Percentiles rank a stretch among this genome's conserved stretches.
These are phyloP conservation scores for Calonectria hawksworthii DNA, from an alignment of 2,329 filamentous ascomycete genomes.

Conservation along the genomic window DNA sequence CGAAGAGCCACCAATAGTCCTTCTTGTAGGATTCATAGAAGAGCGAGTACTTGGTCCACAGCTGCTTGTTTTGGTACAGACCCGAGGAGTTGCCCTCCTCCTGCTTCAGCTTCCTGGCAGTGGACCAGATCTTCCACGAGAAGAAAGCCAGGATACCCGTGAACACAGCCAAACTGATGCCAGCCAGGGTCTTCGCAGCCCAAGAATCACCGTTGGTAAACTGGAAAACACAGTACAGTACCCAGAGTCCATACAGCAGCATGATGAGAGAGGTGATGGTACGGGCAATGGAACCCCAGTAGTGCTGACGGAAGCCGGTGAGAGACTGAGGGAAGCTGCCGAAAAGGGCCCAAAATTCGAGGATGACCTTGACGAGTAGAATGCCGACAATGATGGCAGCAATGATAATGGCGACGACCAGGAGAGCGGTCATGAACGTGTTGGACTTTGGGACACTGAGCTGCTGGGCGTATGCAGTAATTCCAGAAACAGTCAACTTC, in stretches of 20 bases:
- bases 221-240: slow-evolving; percentile 95
- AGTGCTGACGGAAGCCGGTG: slow-evolving; percentile 90
- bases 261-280: slow-evolving; percentile 92
- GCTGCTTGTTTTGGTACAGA: slow-evolving; percentile 89
- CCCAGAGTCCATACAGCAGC: slow-evolving; percentile 94
- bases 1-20: slow-evolving; percentile 97
- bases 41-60: slow-evolving; percentile 95
- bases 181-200: slow-evolving; percentile 89
- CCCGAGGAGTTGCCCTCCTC: slow-evolving; percentile 78
- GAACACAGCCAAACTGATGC: slow-evolving; percentile 83
- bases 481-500: slow-evolving; percentile 74
- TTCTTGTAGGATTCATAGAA: slow-evolving; percentile 98
- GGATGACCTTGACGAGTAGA: slow-evolving; percentile 88
- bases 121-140: slow-evolving; percentile 83
- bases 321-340: slow-evolving; percentile 86
- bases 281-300: slow-evolving; percentile 93
- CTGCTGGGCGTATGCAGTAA: slow-evolving; percentile 87
- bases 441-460: slow-evolving; percentile 89
- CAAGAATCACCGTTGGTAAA: slow-evolving; percentile 95
- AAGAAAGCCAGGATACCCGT: slow-evolving; percentile 88
- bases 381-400: slow-evolving; percentile 88
- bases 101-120: slow-evolving; percentile 81
- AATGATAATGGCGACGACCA: slow-evolving; percentile 90
- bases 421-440: slow-evolving; percentile 94
- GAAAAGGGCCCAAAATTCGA: slow-evolving; percentile 93